phyloP scores from a whole-genome alignment of 257 asterid species.

The Solanum infundibuliforme region DNA sequence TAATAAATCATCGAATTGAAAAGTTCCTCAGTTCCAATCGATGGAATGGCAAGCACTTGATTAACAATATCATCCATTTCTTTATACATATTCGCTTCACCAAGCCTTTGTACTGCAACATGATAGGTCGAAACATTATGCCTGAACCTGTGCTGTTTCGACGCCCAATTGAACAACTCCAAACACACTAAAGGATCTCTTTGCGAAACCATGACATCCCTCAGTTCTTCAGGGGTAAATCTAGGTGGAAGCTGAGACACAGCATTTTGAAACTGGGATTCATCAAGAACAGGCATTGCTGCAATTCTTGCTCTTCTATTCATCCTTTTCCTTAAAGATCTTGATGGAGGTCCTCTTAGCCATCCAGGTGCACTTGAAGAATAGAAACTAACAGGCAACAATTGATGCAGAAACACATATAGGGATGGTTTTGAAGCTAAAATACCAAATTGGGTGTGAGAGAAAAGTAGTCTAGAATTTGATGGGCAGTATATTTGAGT shows the following conservation, averaged over 20 bases:
- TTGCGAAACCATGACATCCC: conserved; percentile 35
- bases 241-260: conserved; percentile 56
- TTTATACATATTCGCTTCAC: conserved; percentile 63
- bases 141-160: conserved; percentile 72
- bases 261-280: conserved; percentile 34
- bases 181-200: conserved; percentile 68
- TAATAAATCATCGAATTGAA: conserved; percentile 73
- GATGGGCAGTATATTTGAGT: not conserved
- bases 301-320: conserved; percentile 61
- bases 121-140: conserved; percentile 57
- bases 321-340: conserved; percentile 67
- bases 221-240: conserved; percentile 76
- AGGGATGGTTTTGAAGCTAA: not conserved
- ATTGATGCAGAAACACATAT: not conserved
- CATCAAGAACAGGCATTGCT: conserved; percentile 53
- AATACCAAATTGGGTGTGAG: not conserved
- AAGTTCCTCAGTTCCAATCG: conserved; percentile 61
- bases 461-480: not conserved
- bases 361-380: conserved; percentile 30
- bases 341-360: conserved; percentile 55
- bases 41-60: conserved; percentile 69
- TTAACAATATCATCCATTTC: conserved; percentile 81
- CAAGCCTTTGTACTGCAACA: conserved; percentile 60
- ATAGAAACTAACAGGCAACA: conserved; percentile 16
- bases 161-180: conserved; percentile 91